Base-by-base conservation (phyloP, 495 filamentous ascomycete species). In the Xylaria curta region DNA sequence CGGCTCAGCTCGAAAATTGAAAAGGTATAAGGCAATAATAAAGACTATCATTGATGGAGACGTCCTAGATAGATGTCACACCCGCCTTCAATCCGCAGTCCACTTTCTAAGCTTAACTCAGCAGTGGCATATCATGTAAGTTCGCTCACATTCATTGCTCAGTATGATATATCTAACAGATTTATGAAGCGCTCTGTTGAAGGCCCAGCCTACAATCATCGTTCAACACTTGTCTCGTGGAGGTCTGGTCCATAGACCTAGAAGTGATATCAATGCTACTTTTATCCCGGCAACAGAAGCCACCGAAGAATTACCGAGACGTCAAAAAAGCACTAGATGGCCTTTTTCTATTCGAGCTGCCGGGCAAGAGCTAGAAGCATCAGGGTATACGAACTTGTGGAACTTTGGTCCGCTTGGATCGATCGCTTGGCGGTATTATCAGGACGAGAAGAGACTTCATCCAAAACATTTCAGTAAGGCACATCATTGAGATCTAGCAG, bases 361-460 rank as follows among this genome's bases (percentile, higher is more conserved):
- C 33, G 8, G 17, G 28, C 1, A 62, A 62, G 17, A 42, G 24
- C 8, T 1, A n/a, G 19, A 8, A 36, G 4, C 36, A 42, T 19
- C 59, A 24, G 44, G 4, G 15, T 42, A 21, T 42, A 40, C 59
- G 21, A 40, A 42, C 10, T 9, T 62, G 15, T 62, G 59, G 59
- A 62, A 42, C 21, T 40, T 62, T 40, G 33, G 33, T 36, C 59
- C 59, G 19, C 15, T 62, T 6, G 59, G 59, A 62, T 62, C 59
- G 59, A 7, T 62, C 10, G 59, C 59, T 62, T 62, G 59, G 59
- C 17, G 36, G 21, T 40, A 26, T 42, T 44, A 12, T 12, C 33
- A 40, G n/a, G 59, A 42, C 36, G 59, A 42, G 17, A 19, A 8
- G 36, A 38, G 31, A 7, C 12, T 15, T 10, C 6, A 42, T 17